These are phyloP conservation scores for Huntiella decipiens DNA, from an alignment of 2,329 filamentous ascomycete genomes.

Conservation along the genomic window DNA sequence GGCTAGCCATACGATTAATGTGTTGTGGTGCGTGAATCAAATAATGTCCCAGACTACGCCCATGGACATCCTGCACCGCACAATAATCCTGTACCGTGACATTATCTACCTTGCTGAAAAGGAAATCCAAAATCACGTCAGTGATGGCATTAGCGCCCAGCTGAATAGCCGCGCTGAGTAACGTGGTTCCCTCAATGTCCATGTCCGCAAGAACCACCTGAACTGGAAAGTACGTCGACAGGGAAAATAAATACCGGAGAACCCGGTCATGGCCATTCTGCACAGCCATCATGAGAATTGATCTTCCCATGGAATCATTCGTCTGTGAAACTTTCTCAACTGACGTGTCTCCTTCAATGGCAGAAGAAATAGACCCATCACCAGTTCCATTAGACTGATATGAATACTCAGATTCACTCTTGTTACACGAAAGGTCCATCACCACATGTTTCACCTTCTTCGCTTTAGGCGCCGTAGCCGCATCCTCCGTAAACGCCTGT, in stretches of 20 bases:
- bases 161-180: conserved; percentile 81
- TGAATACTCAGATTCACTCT: conserved; percentile 68
- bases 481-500: conserved; percentile 5
- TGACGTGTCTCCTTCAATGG: conserved; percentile 69
- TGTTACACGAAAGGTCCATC: conserved; percentile 77
- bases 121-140: conserved; percentile 52
- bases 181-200: conserved; percentile 75
- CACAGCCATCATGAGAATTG: conserved; percentile 71
- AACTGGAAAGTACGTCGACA: conserved; percentile 57
- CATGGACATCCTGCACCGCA: conserved; percentile 58
- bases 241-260: conserved; percentile 60
- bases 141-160: conserved; percentile 58
- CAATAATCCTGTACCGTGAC: conserved; percentile 48
- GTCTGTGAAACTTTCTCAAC: conserved; percentile 61
- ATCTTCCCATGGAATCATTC: conserved; percentile 54
- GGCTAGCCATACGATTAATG: conserved; percentile 54
- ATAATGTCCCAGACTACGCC: conserved; percentile 85
- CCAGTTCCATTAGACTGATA: conserved; percentile 65
- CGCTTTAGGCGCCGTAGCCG: conserved; percentile 21
- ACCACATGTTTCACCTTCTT: conserved; percentile 61
- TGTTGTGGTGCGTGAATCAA: conserved; percentile 77
- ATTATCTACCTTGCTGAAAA: conserved; percentile 38
- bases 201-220: conserved; percentile 59
- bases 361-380: conserved; percentile 52
- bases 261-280: conserved; percentile 51